Conservation (phyloP, 352 stramenopile species). For the Phytophthora fragariaefolia region DNA sequence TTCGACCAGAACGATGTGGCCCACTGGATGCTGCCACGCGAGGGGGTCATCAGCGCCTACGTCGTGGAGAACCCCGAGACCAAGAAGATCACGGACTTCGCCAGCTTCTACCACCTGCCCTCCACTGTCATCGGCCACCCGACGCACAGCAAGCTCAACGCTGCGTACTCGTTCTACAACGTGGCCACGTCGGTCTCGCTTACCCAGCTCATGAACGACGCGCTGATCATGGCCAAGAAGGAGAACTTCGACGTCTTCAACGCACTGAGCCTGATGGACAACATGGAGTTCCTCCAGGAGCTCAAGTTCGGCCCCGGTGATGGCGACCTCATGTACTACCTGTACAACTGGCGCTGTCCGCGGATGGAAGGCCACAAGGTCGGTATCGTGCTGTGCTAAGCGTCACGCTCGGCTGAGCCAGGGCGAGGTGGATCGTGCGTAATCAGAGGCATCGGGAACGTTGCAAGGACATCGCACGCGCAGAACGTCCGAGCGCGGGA, state of each 20-base stretch:
- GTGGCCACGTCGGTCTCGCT: conserved; percentile 67
- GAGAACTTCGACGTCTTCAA: conserved; percentile 77
- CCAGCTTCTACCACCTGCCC: conserved; percentile 98
- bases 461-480: conserved; percentile 18
- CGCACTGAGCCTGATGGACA: conserved; percentile 74
- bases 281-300: conserved; percentile 48
- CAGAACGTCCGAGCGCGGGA: background rate
- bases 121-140: conserved; percentile 95
- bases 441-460: background rate
- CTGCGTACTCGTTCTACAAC: conserved; percentile 99
- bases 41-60: conserved; percentile 96
- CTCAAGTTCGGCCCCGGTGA: conserved; percentile 69
- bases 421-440: conserved; percentile 7
- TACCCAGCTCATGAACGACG: conserved; percentile 57
- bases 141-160: conserved; percentile 96
- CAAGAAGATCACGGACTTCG: conserved; percentile 95
- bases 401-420: background rate
- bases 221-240: conserved; percentile 71
- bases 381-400: conserved; percentile 65
- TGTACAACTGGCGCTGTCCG: conserved; percentile 83
- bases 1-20: conserved; percentile 94
- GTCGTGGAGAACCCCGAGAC: conserved; percentile 80
- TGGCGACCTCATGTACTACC: conserved; percentile 76
- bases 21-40: conserved; percentile 97
- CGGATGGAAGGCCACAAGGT: conserved; percentile 49